Evolutionary conservation across 1,139 yeast genomes (phyloP), one percentile per base, ranked within the genome.

Genomic region (Debaryomyces fabryi): DNA sequence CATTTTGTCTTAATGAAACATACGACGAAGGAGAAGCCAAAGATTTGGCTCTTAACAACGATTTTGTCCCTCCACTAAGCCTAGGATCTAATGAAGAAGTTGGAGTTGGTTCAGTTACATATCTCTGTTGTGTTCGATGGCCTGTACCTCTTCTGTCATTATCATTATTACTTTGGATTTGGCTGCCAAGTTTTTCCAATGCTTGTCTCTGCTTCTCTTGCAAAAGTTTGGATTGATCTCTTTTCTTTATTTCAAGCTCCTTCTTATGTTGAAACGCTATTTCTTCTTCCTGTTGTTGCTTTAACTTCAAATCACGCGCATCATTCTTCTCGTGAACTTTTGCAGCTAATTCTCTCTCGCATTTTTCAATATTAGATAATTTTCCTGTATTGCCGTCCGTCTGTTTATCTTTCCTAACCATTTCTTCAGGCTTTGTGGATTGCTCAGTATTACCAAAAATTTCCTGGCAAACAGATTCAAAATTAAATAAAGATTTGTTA

Each of bases 81-180:
- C 69, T 64, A 13, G 81, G 81, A 54, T 76, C 81, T 44, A 76
- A 65, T 4, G 76, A 70, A 1, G 69, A 57, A 9, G 46, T 47
- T 10, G 52, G 39, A 20, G 53, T 45, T 18, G 66, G 66, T 20
- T 58, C 66, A 15, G 69, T 62, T 4, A 58, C 59, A 48, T 58
- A 55, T 42, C 70, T 57, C 36, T 15, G 20, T n/a, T 30, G 43
- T 6, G 15, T 9, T n/a, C 35, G 29, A 33, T 39, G 42, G 20
- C 52, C 49, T 12, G 49, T 42, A 12, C 23, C 30, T 2, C 46
- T 13, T 21, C 13, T 38, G 13, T 27, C 12, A 15, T 24, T 16
- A 21, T 46, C 52, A 53, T 32, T 29, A 32, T 12, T 42, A 35
- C 27, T 39, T 13, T 62, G 73, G 32, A 63, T 64, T 42, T 62